Evolutionary conservation across 805 yeast species (phyloP).

Genomic region (Metschnikowia dekortorum): DNA sequence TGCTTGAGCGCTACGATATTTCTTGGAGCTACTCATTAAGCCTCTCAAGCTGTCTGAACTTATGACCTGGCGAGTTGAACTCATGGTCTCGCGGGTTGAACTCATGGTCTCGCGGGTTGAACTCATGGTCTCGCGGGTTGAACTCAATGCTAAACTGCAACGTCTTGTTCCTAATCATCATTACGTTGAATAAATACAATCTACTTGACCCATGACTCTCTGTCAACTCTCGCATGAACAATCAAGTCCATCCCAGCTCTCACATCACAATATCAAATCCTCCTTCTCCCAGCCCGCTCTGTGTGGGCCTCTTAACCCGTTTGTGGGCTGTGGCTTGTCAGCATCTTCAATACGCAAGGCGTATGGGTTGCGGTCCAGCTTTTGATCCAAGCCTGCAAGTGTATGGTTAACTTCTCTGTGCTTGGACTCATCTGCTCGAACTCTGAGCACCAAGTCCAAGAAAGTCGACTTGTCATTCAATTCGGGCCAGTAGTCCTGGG

Average conservation of each 20-base stretch:
- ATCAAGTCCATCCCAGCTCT: too few relatives aligned
- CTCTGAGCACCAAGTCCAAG: constrained; percentile 53
- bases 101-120: not conserved
- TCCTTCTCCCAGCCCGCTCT: constrained; percentile 40
- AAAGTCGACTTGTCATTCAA: constrained; percentile 49
- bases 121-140: not conserved
- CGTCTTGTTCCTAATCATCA: not conserved
- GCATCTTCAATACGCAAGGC: constrained; percentile 41
- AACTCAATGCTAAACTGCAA: not conserved
- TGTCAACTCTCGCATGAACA: too few relatives aligned
- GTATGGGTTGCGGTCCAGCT: constrained; percentile 63
- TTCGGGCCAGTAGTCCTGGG: constrained; percentile 58
- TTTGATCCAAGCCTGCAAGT: constrained; percentile 56
- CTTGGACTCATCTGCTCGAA: constrained; percentile 75
- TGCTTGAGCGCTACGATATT: constrained; percentile 53
- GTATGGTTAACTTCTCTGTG: constrained; percentile 80
- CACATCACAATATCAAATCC: constrained; percentile 25
- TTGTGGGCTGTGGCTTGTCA: constrained; percentile 33
- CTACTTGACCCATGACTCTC: too few relatives aligned
- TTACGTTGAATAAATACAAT: not conserved
- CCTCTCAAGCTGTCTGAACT: not conserved
- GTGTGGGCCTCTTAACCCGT: constrained; percentile 29
- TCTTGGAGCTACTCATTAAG: constrained; percentile 34
- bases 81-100: not conserved
- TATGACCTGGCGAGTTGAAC: not conserved